Evolutionary conservation across 805 yeast species (phyloP), one percentile per base, ranked within the genome.

Genomic region (Schizosaccharomyces lindneri): DNA sequence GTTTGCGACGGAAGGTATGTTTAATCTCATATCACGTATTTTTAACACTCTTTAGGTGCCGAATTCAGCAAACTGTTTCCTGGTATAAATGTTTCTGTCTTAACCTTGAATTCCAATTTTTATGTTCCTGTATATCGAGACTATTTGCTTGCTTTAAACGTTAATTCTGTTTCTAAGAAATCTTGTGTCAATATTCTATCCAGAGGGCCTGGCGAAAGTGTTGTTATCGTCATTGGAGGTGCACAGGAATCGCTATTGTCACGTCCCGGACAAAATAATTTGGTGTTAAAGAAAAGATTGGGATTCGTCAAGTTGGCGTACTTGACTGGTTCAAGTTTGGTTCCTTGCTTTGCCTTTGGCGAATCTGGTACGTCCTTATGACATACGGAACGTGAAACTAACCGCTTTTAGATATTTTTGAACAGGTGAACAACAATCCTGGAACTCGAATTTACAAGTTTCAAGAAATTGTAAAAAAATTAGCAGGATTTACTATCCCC

Each of bases 211-310:
- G 60, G 60, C n/a, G 39, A 36, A 13, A 85, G 95, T 1, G 84
- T 89, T 13, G 85, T 90, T 64, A 82, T 93, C 63, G 97, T 93
- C 0, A 82, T 93, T 29, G 98, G 98, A 1, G 98, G 98, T 0
- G 97, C 97, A 0, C 85, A 87, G 63, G 98, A 93, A 68, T 81
- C 94, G 0, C 74, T 93, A 46, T 70, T 86, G 32, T 80, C 86
- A 5, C 74, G 75, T 62, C 82, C 84, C 0, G 80, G 81, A 7
- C 69, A 72, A 0, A 78, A 81, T 65, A 84, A 84, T 63, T 73
- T 93, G 59, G 86, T 93, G 0, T 72, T 93, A 55, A 77, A 81
- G 51, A 83, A 81, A 64, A 77, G 98, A 48, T 85, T 83, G 67
- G 98, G 98, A 0, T 93, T 93, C 71, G 81, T 93, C 36, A 87